Evolutionary conservation across 73 alveolate genomes (phyloP).

Genomic region (Symbiodinium natans): DNA sequence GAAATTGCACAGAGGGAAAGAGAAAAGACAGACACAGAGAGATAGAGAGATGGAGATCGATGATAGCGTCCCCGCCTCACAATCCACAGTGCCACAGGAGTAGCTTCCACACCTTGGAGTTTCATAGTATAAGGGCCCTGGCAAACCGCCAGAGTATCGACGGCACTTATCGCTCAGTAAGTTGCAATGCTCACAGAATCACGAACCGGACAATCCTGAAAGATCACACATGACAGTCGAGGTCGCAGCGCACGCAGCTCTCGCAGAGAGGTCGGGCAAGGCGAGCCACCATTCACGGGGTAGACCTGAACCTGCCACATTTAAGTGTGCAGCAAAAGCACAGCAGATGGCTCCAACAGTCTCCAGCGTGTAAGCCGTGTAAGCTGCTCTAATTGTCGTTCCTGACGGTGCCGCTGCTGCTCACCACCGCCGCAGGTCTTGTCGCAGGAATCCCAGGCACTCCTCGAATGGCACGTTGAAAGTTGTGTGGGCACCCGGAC

Average conservation of each 20-base stretch:
- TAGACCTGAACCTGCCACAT: constrained; percentile 43
- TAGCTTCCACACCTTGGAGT: constrained; percentile 19
- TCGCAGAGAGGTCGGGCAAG: constrained; percentile 52
- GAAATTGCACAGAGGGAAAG: neutral
- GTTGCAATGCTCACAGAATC: no score
- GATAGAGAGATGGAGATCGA: no score
- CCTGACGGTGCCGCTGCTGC: constrained; percentile 85
- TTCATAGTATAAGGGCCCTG: no score
- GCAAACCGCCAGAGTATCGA: no score
- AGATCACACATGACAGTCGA: no score
- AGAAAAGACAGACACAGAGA: neutral
- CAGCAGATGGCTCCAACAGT: no score
- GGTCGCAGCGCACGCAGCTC: constrained; percentile 49
- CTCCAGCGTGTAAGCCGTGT: no score
- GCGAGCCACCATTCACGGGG: constrained; percentile 37
- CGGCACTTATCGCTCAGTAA: no score
- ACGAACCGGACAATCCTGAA: no score
- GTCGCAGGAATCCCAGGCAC: constrained; percentile 65
- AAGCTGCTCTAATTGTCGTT: neutral
- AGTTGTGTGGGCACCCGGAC: neutral
- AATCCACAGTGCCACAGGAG: constrained; percentile 23
- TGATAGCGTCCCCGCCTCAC: constrained; percentile 36
- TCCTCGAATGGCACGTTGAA: neutral
- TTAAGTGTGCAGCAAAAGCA: no score
- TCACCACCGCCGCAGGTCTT: constrained; percentile 43